phyloP scores from a whole-genome alignment of 192 early-diverging fungal genomes.

The Backusella macrospora region DNA sequence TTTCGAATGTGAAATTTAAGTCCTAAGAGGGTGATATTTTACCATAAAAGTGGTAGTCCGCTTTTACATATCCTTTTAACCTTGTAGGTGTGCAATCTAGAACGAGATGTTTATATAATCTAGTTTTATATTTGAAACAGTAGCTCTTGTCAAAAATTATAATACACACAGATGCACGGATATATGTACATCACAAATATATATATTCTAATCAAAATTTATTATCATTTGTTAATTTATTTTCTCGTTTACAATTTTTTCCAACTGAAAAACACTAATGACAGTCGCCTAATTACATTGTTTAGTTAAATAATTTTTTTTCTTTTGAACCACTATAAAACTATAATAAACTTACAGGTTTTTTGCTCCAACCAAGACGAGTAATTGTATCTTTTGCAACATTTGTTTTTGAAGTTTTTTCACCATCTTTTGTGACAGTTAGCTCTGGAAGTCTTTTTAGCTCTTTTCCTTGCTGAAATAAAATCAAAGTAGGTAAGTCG shows the following conservation, averaged over 20 bases:
- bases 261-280: slow-evolving; percentile 27
- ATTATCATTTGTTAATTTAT: not conserved
- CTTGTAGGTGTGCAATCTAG: not conserved
- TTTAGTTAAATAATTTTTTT: not conserved
- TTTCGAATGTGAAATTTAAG: not conserved
- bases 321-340: not conserved
- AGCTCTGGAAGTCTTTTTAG: slow-evolving; percentile 49
- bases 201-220: not conserved
- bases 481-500: slow-evolving; percentile 55
- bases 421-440: slow-evolving; percentile 37
- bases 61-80: slow-evolving; percentile 3
- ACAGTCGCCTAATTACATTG: slow-evolving; percentile 24
- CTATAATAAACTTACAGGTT: slow-evolving; percentile 29
- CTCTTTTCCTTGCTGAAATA: slow-evolving; percentile 54
- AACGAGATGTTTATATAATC: not conserved
- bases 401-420: slow-evolving; percentile 25
- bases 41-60: not conserved
- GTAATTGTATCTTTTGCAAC: slow-evolving; percentile 41
- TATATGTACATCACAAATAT: no score
- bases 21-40: not conserved
- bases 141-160: not conserved
- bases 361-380: slow-evolving; percentile 40
- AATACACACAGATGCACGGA: no score
- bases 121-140: not conserved
- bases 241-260: slow-evolving; percentile 22